Base-by-base conservation (phyloP, 2,329 filamentous ascomycete species). In the Bretziella fagacearum region DNA sequence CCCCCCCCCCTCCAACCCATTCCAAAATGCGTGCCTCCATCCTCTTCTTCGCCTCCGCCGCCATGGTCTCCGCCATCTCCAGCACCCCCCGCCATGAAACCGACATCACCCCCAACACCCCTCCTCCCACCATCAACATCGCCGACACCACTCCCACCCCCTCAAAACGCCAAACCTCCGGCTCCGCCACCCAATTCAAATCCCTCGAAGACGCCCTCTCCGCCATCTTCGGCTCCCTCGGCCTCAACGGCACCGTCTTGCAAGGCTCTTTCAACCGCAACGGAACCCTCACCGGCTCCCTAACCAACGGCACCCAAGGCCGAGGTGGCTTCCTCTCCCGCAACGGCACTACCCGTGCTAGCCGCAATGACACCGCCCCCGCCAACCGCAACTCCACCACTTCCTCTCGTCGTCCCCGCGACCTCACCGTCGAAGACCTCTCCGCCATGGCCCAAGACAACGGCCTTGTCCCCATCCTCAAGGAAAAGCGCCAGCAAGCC, bases 131-230 rank as follows among this genome's bases (percentile, higher is more conserved):
- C 53, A 65, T 66, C 40, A 77, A 81, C 52, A 77, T 76, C 55
- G 81, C 77, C 39, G 39, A 52, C 78, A 77, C 44, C 75, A 78
- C 56, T 76, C 81, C 62, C 81, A 77, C 60, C 65, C 71, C 44
- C 65, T n/a, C n/a, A n/a, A n/a, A n/a, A n/a, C 64, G 55, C 36
- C 36, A 39, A 22, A 13, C 36, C 36, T 74, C 77, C 54, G 53
- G 59, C 39, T 81, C 76, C 57, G 78, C 77, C 50, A 70, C 77
- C n/a, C 71, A 81, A 59, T 73, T 70, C 59, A 79, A 81, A 65
- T 79, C 81, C 61, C 73, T 77, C 30, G 61, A 71, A 51, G 60
- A 64, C 10, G 77, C 81, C 61, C 67, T 81, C 49, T 62, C 63
- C 32, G 68, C 63, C 42, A 65, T 62, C 55, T 65, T 68, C 54